These are phyloP conservation scores for Monascus ruber DNA, from an alignment of 2,329 filamentous ascomycete species.

Conservation along the genomic window DNA sequence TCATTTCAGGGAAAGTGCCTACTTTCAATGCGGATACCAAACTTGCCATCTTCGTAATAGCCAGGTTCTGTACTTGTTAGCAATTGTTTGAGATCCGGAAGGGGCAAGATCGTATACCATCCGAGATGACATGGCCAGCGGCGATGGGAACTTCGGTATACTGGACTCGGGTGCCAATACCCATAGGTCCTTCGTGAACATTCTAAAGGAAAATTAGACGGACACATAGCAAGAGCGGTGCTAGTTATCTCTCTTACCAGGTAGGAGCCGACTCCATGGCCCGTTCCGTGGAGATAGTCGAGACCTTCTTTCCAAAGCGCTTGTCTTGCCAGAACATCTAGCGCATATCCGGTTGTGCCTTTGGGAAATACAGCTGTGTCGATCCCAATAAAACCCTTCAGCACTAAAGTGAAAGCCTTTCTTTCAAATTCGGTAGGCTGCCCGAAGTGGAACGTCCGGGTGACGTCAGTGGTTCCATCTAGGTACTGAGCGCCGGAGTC, in stretches of 20 bases:
- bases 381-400: conserved; percentile 87
- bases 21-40: conserved; percentile 91
- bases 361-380: conserved; percentile 85
- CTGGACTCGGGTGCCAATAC: conserved; percentile 82
- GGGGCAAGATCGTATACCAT: conserved; percentile 34
- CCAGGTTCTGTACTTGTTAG: conserved; percentile 56
- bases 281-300: conserved; percentile 92
- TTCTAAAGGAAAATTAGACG: conserved; percentile 41
- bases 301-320: conserved; percentile 86
- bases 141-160: conserved; percentile 83
- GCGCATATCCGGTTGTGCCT: conserved; percentile 83
- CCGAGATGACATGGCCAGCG: conserved; percentile 88
- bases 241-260: conserved; percentile 34
- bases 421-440: conserved; percentile 71
- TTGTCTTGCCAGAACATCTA: conserved; percentile 81
- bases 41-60: conserved; percentile 91
- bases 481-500: conserved; percentile 95
- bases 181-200: conserved; percentile 93
- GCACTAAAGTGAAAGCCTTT: conserved; percentile 82
- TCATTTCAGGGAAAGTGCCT: conserved; percentile 10
- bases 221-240: not conserved
- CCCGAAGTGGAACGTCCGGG: conserved; percentile 84
- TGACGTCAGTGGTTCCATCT: conserved; percentile 94
- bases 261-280: conserved; percentile 89
- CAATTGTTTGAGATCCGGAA: not conserved